These are phyloP conservation scores for Penicillium turbatum DNA, from an alignment of 495 filamentous ascomycete genomes.

Conservation along the genomic window DNA sequence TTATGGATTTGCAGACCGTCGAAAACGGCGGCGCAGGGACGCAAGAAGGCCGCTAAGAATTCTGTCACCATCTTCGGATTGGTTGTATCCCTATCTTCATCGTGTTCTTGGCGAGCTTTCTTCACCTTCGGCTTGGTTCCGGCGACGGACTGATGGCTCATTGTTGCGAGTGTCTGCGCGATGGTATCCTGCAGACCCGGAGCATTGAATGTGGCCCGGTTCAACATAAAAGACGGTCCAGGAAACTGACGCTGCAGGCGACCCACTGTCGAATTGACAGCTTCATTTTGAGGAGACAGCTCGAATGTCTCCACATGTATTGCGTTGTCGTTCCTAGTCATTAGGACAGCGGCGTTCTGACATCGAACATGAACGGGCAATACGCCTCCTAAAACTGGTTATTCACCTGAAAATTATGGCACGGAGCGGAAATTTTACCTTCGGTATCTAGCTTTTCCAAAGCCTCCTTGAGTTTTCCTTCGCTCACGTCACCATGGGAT, in stretches of 20 bases:
- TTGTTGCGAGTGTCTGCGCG: constrained; percentile 32
- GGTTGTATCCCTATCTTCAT: constrained; percentile 51
- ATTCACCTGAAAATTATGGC: not conserved
- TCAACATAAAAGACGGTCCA: constrained; percentile 41
- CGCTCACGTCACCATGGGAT: constrained; percentile 10
- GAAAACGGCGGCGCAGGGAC: constrained; percentile 24
- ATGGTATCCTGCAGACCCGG: constrained; percentile 34
- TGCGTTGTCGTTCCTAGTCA: constrained; percentile 28
- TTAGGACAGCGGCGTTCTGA: constrained; percentile 58
- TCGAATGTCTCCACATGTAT: constrained; percentile 55
- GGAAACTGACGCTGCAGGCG: constrained; percentile 54
- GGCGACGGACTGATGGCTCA: constrained; percentile 38
- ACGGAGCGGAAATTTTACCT: constrained; percentile 5
- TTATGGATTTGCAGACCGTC: constrained; percentile 44
- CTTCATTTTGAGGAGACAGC: constrained; percentile 44
- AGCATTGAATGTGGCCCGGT: constrained; percentile 27
- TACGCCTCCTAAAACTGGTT: constrained; percentile 15
- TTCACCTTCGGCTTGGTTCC: constrained; percentile 34
- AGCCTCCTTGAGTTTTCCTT: constrained; percentile 7
- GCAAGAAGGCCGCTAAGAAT: constrained; percentile 47
- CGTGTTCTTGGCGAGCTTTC: constrained; percentile 36
- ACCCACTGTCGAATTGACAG: constrained; percentile 46
- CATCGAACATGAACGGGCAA: constrained; percentile 44
- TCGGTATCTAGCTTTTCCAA: constrained; percentile 7
- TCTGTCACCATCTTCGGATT: constrained; percentile 55